Conservation (phyloP, 2,329 filamentous ascomycete genomes). For the Sordariomycetes sp. region DNA sequence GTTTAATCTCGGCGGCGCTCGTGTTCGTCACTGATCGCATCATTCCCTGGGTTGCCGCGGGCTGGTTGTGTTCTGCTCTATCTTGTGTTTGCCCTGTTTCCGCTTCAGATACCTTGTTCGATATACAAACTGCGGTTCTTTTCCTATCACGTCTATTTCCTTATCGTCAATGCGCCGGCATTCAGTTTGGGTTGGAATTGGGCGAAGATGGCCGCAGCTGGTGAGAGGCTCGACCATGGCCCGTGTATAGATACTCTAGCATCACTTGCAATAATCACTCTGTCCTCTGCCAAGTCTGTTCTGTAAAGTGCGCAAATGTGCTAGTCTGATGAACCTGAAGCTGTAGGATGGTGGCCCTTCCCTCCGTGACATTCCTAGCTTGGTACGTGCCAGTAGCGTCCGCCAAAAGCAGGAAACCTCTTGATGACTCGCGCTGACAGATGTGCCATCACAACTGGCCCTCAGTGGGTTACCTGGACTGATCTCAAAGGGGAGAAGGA, state of each 20-base stretch:
- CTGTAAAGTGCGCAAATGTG: no score
- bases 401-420: no score
- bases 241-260: conserved; percentile 24
- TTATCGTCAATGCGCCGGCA: not conserved
- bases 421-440: no score
- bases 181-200: not conserved
- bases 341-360: no score
- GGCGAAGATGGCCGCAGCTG: not conserved
- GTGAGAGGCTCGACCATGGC: conserved; percentile 15
- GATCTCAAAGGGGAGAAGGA: no score
- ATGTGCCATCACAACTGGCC: no score
- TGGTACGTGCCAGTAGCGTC: no score
- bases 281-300: conserved; percentile 10
- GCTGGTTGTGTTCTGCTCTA: conserved; percentile 26
- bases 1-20: conserved; percentile 13
- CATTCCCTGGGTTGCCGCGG: conserved; percentile 7
- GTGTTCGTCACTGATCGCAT: conserved; percentile 13
- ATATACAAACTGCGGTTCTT: conserved; percentile 32
- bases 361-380: no score
- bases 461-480: no score
- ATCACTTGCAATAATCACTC: conserved; percentile 16
- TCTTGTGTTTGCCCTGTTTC: conserved; percentile 1
- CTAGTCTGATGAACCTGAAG: no score
- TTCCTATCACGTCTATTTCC: conserved; percentile 2
- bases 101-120: conserved; percentile 31